A percentile compares a stretch with the other conserved stretches of the same genome.
These are phyloP conservation scores for Oemleria cerasiformis DNA, from an alignment of 306 rosid genomes.

Conservation along the genomic window DNA sequence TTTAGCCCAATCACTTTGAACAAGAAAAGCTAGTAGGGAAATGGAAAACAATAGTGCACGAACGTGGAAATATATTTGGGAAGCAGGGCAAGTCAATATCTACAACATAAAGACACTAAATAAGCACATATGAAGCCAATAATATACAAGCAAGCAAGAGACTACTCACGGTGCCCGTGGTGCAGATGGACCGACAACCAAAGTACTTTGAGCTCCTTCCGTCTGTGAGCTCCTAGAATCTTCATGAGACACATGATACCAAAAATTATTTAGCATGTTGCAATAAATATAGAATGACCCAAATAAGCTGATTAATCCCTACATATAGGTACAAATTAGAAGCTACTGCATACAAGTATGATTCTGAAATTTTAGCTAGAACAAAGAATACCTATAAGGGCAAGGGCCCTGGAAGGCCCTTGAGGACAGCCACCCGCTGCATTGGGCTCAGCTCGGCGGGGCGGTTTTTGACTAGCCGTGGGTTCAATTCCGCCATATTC, in stretches of 20 bases:
- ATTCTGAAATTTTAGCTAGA: background rate
- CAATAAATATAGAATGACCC: background rate
- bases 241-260: conserved; percentile 45
- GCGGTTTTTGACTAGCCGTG: conserved; percentile 37
- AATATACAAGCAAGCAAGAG: background rate
- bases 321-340: background rate
- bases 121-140: background rate
- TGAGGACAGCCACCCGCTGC: conserved; percentile 34
- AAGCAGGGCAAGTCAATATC: background rate
- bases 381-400: conserved; percentile 63
- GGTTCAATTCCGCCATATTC: conserved; percentile 72
- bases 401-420: conserved; percentile 57
- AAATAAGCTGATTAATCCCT: background rate
- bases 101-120: background rate
- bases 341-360: background rate
- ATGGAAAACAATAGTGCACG: background rate
- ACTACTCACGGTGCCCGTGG: conserved; percentile 56
- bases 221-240: conserved; percentile 49
- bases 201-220: conserved; percentile 58
- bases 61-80: background rate
- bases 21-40: background rate
- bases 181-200: conserved; percentile 82
- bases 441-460: conserved; percentile 35
- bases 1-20: conserved; percentile 1
- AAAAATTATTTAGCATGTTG: background rate